phyloP scores from a whole-genome alignment of 2,329 filamentous ascomycete genomes.

The Xylaria digitata region DNA sequence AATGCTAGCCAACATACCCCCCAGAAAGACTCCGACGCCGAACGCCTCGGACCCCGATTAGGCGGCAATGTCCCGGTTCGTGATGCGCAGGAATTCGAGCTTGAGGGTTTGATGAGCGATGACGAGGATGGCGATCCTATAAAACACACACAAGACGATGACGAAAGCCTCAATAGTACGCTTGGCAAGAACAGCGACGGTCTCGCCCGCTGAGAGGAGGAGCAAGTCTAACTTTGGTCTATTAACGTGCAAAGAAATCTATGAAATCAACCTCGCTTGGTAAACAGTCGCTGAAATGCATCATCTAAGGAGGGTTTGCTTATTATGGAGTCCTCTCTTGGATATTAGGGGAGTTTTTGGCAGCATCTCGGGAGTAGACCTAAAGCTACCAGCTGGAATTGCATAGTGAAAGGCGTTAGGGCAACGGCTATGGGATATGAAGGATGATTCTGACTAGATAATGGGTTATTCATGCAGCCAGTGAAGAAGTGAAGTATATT shows the following conservation, averaged over 20 bases:
- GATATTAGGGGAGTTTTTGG: neutral
- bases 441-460: conserved; percentile 15
- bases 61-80: conserved; percentile 58
- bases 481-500: conserved; percentile 4
- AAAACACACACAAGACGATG: conserved; percentile 47
- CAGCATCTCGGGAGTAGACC: conserved; percentile 3
- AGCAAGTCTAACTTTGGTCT: neutral
- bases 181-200: conserved; percentile 59
- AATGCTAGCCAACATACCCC: conserved; percentile 54
- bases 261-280: neutral
- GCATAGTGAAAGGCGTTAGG: conserved; percentile 29
- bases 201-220: conserved; percentile 43
- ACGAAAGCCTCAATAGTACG: conserved; percentile 58
- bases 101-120: conserved; percentile 89
- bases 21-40: conserved; percentile 54
- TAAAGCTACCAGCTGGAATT: neutral
- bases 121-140: conserved; percentile 75
- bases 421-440: conserved; percentile 8
- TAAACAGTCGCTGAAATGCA: neutral
- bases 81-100: conserved; percentile 92
- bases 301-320: neutral
- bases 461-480: neutral
- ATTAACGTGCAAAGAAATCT: neutral
- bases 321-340: neutral
- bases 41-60: conserved; percentile 52